A percentile compares a stretch with the other conserved stretches of the same genome.
Conservation (phyloP, 73 alveolate species). For the Paramecium caudatum region DNA sequence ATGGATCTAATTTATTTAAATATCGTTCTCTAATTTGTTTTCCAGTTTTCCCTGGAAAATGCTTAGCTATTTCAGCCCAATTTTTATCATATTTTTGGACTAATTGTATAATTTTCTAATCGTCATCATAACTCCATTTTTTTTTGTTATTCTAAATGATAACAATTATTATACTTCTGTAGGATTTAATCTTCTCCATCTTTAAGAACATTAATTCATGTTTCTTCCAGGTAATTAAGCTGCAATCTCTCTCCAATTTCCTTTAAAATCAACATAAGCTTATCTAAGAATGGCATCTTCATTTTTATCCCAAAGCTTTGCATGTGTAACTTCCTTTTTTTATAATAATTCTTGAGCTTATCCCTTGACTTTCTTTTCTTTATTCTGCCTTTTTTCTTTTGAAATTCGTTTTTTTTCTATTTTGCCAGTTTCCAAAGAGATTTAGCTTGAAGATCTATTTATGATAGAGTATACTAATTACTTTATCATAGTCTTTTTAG, state of each 20-base stretch:
- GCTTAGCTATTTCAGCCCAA: constrained; percentile 67
- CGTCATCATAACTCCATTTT: constrained; percentile 43
- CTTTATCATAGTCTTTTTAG: constrained; percentile 36
- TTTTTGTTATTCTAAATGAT: neutral
- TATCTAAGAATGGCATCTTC: constrained; percentile 43
- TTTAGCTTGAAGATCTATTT: constrained; percentile 18
- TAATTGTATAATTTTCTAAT: constrained; percentile 30
- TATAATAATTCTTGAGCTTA: neutral
- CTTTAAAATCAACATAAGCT: constrained; percentile 13
- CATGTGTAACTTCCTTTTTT: constrained; percentile 30
- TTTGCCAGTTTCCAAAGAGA: neutral
- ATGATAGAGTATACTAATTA: neutral
- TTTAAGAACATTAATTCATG: constrained; percentile 65
- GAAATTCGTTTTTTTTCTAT: constrained; percentile 47
- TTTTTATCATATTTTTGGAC: constrained; percentile 18
- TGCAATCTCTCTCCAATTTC: constrained; percentile 68
- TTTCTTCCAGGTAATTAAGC: constrained; percentile 56
- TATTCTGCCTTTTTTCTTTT: constrained; percentile 14
- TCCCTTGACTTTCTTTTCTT: neutral
- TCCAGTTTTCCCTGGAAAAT: constrained; percentile 54
- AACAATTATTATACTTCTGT: neutral
- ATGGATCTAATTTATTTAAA: constrained; percentile 65
- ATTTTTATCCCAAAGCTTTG: constrained; percentile 39
- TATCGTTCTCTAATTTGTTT: constrained; percentile 49
- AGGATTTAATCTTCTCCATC: constrained; percentile 69